These are phyloP conservation scores for Candida mattraensis DNA, from an alignment of 805 yeast species.

Conservation along the genomic window DNA sequence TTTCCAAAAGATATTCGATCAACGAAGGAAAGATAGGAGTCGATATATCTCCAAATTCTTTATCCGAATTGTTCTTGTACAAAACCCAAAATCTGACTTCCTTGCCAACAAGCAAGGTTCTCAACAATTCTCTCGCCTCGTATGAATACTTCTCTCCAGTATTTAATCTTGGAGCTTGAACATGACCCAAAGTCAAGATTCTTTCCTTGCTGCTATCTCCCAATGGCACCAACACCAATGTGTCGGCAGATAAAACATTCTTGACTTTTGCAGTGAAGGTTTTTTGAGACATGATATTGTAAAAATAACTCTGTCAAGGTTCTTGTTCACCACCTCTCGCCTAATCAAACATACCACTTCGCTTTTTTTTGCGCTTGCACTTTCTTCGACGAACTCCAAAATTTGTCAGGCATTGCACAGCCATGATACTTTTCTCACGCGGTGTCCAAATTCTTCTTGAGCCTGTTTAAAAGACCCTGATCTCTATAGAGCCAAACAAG, in stretches of 20 bases:
- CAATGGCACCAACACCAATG: constrained; percentile 58
- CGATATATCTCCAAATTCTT: constrained; percentile 72
- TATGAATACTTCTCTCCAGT: constrained; percentile 49
- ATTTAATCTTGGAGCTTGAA: constrained; percentile 54
- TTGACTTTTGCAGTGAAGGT: constrained; percentile 61
- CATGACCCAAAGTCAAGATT: constrained; percentile 60
- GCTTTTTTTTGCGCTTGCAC: too few species aligned
- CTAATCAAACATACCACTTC: too few species aligned
- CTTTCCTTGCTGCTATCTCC: constrained; percentile 56
- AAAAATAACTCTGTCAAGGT: too few species aligned
- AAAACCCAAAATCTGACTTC: constrained; percentile 57
- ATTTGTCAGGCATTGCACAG: constrained; percentile 6
- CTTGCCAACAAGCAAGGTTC: constrained; percentile 65
- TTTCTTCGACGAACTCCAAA: too few species aligned
- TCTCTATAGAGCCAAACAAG: constrained; percentile 30
- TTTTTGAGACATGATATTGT: constrained; percentile 33
- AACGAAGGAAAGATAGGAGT: constrained; percentile 64
- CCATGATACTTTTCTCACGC: not conserved
- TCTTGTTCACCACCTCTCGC: too few species aligned
- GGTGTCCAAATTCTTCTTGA: constrained; percentile 21
- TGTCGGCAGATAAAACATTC: constrained; percentile 69
- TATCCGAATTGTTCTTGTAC: constrained; percentile 51
- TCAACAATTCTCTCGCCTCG: constrained; percentile 59
- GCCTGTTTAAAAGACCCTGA: constrained; percentile 22
- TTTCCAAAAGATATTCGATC: constrained; percentile 51